Conservation (phyloP, 345 rosid genomes). For the Populus nigra region DNA sequence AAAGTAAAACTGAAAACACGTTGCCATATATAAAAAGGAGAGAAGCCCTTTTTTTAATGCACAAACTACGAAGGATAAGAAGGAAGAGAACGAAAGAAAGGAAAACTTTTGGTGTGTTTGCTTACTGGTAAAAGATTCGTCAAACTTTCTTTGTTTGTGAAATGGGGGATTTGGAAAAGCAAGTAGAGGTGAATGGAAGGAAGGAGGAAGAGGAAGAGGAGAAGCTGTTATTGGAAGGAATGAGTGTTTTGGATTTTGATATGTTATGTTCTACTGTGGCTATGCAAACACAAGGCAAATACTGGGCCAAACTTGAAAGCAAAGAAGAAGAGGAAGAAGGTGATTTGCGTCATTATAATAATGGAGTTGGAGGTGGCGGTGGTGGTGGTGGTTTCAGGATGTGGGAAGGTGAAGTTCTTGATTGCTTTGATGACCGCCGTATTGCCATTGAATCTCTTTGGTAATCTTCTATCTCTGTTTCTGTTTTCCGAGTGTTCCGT, state of each 20-base stretch:
- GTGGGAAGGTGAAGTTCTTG: slow-evolving; percentile 94
- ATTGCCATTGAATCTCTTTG: slow-evolving; percentile 74
- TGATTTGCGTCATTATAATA: slow-evolving; percentile 24
- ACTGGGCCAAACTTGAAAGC: slow-evolving; percentile 47
- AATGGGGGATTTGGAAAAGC: slow-evolving; percentile 23
- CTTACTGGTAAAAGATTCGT: no score
- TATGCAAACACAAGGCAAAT: slow-evolving; percentile 80
- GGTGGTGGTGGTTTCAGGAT: slow-evolving; percentile 78
- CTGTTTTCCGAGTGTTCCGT: not conserved
- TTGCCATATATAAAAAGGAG: not conserved
- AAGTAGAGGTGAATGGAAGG: not conserved
- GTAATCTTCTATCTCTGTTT: slow-evolving; percentile 29
- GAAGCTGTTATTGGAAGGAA: slow-evolving; percentile 50
- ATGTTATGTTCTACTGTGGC: slow-evolving; percentile 88
- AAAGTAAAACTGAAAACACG: not conserved
- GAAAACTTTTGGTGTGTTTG: not conserved
- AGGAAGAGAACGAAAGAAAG: not conserved
- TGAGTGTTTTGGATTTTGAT: slow-evolving; percentile 82
- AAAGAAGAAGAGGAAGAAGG: slow-evolving; percentile 24
- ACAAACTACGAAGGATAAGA: not conserved
- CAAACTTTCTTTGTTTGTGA: not conserved
- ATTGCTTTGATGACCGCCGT: slow-evolving; percentile 74
- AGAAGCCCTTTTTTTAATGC: not conserved
- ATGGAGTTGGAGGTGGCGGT: slow-evolving; percentile 51
- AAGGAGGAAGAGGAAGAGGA: slow-evolving; percentile 36